Base-by-base conservation (phyloP, 1,139 yeast genomes). In the Entelexis paramagnoliae region DNA sequence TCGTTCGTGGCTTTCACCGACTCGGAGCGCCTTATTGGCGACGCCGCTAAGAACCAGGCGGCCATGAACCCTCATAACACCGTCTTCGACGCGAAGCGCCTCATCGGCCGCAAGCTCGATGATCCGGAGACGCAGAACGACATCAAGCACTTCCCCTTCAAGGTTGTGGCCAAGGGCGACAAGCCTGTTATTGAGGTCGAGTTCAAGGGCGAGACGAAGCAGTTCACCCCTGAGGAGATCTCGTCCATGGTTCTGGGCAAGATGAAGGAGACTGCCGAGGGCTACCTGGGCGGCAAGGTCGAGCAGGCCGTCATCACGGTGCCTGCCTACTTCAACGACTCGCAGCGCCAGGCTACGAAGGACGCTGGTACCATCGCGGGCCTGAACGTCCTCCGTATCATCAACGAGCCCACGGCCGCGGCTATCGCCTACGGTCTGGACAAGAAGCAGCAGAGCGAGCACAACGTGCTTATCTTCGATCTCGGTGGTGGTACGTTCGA, bases 401-500 rank as follows among this genome's bases (percentile, higher is more conserved):
- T 87, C 70, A 87, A 87, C 83, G 96, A 87, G 79, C 96, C 96
- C 69, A 87, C 96, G 63, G 96, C 96, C 64, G 96, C 96, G 68
- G 96, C 96, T 68, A 86, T 87, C 78, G 96, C 96, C 69, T 87
- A 87, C 82, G 96, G 96, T 81, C 81, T 87, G 67, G 91, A 87
- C 76, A 87, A 88, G 80, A 83, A 83, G 78, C 79, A 79, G 64
- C 87, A 81, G 65, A 81, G 81, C 71, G 95, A 87, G 78, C 83
- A 81, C 75, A 65, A 67, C 72, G 94, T 87, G 63, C 78, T 88
- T 69, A 87, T 88, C 70, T 87, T 87, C 79, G 96, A 87, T 76
- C 81, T 87, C 72, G 96, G 96, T 82, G 95, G 96, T 76, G 96
- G 96, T 80, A 88, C 96, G 72, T 88, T 88, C 77, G 96, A 88